Conservation (phyloP, 1,284 basidiomycete genomes). For the Tilletia caries region DNA sequence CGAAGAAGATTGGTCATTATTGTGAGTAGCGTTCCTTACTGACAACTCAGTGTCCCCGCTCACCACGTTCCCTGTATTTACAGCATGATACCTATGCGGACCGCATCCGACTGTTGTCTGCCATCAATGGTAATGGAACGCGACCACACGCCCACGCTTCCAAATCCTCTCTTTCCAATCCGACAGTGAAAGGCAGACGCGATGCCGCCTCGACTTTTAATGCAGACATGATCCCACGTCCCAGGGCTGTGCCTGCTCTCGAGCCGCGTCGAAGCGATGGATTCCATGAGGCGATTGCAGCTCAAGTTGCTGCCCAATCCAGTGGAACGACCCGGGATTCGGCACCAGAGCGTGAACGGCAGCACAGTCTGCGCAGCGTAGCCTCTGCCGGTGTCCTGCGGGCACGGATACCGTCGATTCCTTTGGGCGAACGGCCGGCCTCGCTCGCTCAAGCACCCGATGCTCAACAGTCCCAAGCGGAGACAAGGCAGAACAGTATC, state of each 20-base stretch:
- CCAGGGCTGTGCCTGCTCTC: background rate
- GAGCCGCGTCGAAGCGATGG: slow-evolving; percentile 6
- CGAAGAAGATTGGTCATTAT: slow-evolving; percentile 52
- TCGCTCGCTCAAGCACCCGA: no score
- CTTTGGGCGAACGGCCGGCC: no score
- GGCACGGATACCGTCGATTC: no score
- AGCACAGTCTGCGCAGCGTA: background rate
- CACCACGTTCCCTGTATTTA: background rate
- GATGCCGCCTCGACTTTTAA: slow-evolving; percentile 2
- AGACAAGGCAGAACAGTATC: background rate
- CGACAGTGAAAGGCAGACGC: background rate
- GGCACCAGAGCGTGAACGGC: background rate
- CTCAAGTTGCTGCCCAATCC: background rate
- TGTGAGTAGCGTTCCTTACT: slow-evolving; percentile 25
- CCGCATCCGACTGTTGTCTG: slow-evolving; percentile 51
- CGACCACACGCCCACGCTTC: background rate
- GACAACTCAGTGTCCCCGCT: background rate
- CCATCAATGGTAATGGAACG: background rate
- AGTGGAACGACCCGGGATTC: background rate
- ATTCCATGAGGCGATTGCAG: slow-evolving; percentile 9
- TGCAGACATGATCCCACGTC: slow-evolving; percentile 9
- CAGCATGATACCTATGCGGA: slow-evolving; percentile 56
- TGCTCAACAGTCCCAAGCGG: no score
- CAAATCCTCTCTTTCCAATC: background rate
- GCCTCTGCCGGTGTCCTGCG: background rate